Evolutionary conservation across 2,329 filamentous ascomycete species (phyloP), one percentile per base, ranked within the genome.

Genomic region (Diaporthe sp.): DNA sequence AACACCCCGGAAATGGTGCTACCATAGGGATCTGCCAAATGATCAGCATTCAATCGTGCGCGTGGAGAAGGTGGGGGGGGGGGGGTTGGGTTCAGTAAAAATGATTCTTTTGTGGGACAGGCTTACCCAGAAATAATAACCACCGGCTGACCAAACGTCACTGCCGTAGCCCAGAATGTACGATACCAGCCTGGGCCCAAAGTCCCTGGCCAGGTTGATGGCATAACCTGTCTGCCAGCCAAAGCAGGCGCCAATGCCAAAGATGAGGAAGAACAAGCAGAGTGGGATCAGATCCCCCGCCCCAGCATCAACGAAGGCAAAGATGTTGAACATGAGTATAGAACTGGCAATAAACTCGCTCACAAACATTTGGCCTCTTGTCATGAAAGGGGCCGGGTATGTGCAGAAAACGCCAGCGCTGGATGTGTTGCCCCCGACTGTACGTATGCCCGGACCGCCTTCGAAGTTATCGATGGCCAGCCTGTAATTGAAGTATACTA

Each of bases 211-310:
- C 57, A 94, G 83, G 80, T 95, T 95, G 78, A 94, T 94, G 22
- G 93, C 93, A 83, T 94, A 95, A 51, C 93, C 93, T 1, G 93
- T 95, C 82, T 95, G 90, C 92, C 92, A 94, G 9, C 93, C 93
- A 79, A 94, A 94, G 81, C 92, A 93, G 44, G 92, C 91, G 25
- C 92, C 93, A 31, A 95, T 91, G 10, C 92, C 93, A 80, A 94
- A 94, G 77, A 95, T 91, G 65, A 94, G 85, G 83, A 94, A 94
- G 84, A 94, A 93, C 8, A 94, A 83, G 10, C 86, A 89, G 2
- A 95, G 84, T 0, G 92, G 92, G 75, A 90, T 87, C 34, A 91
- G 78, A 1, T 87, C 85, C 0, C 90, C 90, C 2, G 91, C 90
- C 4, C 90, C 91, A 20, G 88, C 85, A 79, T 90, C 91, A 74